Base-by-base conservation (phyloP, 2,329 filamentous ascomycete species). In the Clathrospora elynae region DNA sequence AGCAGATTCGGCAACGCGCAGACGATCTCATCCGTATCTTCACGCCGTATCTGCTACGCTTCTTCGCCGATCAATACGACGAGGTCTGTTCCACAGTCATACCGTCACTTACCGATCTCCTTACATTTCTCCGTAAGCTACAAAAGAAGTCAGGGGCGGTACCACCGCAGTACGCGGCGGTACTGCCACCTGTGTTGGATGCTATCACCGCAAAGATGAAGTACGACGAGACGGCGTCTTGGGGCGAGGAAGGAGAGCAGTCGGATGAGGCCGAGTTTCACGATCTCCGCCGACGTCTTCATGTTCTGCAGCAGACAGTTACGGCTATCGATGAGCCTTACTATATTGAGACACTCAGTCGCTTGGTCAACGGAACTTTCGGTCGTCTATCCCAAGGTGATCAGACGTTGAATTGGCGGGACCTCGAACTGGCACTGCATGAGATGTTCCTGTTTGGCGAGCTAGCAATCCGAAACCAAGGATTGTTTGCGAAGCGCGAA, bases 211-310 rank as follows among this genome's bases (percentile, higher is more conserved):
- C 83, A 42, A 99, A 99, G 75, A 96, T 97, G 90, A 86, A 92
- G 65, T 97, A 95, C 64, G 93, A 99, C 61, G 92, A 96, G 66
- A 96, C 92, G 5, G 87, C 88, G 1, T 86, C 82, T 13, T 97
- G 92, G 92, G 92, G 91, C 24, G 85, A 91, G 44, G 91, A 96
- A 65, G 90, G 95, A 59, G 91, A 95, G 59, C 87, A 95, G 69
- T 95, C 90, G 2, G 93, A 97, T 60, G 93, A 99, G 72, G 93
- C 92, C 17, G 93, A 99, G 67, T 99, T 99, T 59, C 88, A 95
- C 64, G 93, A 99, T 58, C 78, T 99, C 39, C 84, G 95, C 46
- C 95, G 95, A 69, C 83, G 89, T 57, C 77, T 99, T 33, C 89
- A 95, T 68, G 86, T 90, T 26, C 76, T 99, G 28, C 93, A 99